Evolutionary conservation across 2,329 filamentous ascomycete genomes (phyloP).

Genomic region (Diaporthe batatas): DNA sequence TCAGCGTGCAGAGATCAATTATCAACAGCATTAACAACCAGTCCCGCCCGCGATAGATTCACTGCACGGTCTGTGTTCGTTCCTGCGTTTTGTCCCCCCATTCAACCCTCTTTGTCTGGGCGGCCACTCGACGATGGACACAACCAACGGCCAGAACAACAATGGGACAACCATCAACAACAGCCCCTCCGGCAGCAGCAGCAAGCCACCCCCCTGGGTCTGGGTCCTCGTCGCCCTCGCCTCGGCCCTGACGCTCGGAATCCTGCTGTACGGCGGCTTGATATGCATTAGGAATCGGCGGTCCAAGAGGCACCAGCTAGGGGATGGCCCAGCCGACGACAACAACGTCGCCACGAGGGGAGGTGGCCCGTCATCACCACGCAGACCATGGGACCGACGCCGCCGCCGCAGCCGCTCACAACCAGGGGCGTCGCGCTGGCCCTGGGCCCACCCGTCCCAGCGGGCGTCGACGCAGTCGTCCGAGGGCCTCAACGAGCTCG

Average conservation of each 20-base stretch:
- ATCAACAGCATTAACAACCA: constrained; percentile 1
- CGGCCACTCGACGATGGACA: neutral
- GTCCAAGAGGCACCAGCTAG: neutral
- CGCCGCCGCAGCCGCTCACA: constrained; percentile 2
- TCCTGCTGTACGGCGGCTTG: neutral
- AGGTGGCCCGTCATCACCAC: neutral
- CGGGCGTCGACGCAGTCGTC: constrained; percentile 8
- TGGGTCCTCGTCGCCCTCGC: constrained; percentile 40
- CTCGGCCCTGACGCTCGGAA: constrained; percentile 18
- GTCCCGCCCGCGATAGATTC: constrained; percentile 10
- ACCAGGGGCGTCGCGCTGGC: constrained; percentile 24
- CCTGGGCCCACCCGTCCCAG: constrained; percentile 14
- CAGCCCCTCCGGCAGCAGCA: neutral
- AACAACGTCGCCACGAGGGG: constrained; percentile 2
- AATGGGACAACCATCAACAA: neutral
- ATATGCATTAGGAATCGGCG: constrained; percentile 4
- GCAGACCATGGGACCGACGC: neutral
- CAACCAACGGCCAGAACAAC: neutral
- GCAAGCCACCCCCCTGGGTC: constrained; percentile 21
- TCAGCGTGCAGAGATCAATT: neutral
- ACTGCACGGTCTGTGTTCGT: neutral
- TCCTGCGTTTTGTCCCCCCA: no score
- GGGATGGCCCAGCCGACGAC: neutral
- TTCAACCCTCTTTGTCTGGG: no score
- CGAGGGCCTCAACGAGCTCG: constrained; percentile 48